Evolutionary conservation across 2,329 filamentous ascomycete species (phyloP).

Genomic region (Parafenestella ontariensis): DNA sequence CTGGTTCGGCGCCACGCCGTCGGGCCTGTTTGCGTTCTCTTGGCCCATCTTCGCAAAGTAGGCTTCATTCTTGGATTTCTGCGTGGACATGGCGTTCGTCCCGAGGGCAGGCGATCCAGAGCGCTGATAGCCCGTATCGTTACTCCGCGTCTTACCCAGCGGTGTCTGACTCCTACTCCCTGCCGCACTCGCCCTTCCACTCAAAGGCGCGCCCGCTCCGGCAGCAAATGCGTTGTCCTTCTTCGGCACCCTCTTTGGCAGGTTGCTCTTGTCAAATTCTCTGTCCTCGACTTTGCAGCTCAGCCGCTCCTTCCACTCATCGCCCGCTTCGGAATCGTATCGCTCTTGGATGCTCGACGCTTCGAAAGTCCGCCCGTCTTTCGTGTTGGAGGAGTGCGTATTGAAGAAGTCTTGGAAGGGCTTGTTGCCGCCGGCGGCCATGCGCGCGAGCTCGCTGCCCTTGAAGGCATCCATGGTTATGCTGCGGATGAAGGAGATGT

Average conservation of each 20-base stretch:
- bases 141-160: conserved; percentile 44
- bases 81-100: conserved; percentile 46
- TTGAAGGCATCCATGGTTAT: conserved; percentile 99
- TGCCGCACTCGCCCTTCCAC: conserved; percentile 44
- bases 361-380: conserved; percentile 69
- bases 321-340: conserved; percentile 87
- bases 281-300: conserved; percentile 85
- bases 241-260: conserved; percentile 59
- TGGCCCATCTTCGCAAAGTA: conserved; percentile 88
- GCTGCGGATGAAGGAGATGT: conserved; percentile 97
- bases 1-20: conserved; percentile 80
- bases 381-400: conserved; percentile 53
- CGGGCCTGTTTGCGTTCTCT: conserved; percentile 79
- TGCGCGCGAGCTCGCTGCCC: conserved; percentile 86
- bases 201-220: conserved; percentile 35
- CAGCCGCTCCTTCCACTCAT: conserved; percentile 93
- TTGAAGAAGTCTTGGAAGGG: conserved; percentile 90
- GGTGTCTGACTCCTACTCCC: conserved; percentile 50
- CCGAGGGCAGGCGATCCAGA: conserved; percentile 49
- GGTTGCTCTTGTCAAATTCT: conserved; percentile 77
- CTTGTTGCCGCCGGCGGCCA: conserved; percentile 90
- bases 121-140: conserved; percentile 39
- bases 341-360: conserved; percentile 88
- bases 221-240: conserved; percentile 36
- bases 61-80: conserved; percentile 75